phyloP scores from a whole-genome alignment of 2,329 filamentous ascomycete genomes.

The Fulvia fulva region DNA sequence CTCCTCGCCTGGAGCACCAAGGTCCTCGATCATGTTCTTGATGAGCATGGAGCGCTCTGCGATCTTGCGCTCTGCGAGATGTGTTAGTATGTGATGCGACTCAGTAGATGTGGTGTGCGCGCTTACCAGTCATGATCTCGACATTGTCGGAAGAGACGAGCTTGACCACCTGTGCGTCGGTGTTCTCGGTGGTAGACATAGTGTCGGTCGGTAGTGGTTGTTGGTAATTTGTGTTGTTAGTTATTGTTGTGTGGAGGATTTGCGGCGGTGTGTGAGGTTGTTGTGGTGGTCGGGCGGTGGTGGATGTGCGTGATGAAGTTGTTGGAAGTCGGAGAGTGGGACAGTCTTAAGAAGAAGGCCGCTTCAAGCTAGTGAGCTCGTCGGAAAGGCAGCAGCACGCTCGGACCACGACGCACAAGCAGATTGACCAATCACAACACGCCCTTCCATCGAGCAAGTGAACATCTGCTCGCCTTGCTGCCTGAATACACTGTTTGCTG shows the following conservation, averaged over 20 bases:
- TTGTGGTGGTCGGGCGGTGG: neutral
- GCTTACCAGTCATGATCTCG: slow-evolving; percentile 41
- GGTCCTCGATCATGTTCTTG: slow-evolving; percentile 97
- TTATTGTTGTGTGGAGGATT: neutral
- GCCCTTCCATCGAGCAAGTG: no score
- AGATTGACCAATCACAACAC: no score
- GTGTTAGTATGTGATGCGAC: slow-evolving; percentile 13
- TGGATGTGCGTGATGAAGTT: neutral
- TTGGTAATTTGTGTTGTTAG: neutral
- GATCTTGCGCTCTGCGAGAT: slow-evolving; percentile 64
- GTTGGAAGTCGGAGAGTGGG: neutral
- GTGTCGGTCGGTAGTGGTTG: slow-evolving; percentile 3
- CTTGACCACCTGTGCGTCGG: slow-evolving; percentile 36
- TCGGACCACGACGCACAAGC: no score
- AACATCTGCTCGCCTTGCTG: neutral
- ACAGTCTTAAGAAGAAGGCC: neutral
- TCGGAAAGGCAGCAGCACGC: no score
- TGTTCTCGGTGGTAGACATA: slow-evolving; percentile 20
- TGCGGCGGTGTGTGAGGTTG: neutral
- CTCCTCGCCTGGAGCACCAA: slow-evolving; percentile 62
- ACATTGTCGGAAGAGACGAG: slow-evolving; percentile 46
- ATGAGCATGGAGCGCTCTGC: slow-evolving; percentile 91
- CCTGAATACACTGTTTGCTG: neutral
- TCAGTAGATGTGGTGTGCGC: neutral
- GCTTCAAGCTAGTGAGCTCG: neutral